Conservation (phyloP, 345 rosid genomes). For the Pugionium cornutum region DNA sequence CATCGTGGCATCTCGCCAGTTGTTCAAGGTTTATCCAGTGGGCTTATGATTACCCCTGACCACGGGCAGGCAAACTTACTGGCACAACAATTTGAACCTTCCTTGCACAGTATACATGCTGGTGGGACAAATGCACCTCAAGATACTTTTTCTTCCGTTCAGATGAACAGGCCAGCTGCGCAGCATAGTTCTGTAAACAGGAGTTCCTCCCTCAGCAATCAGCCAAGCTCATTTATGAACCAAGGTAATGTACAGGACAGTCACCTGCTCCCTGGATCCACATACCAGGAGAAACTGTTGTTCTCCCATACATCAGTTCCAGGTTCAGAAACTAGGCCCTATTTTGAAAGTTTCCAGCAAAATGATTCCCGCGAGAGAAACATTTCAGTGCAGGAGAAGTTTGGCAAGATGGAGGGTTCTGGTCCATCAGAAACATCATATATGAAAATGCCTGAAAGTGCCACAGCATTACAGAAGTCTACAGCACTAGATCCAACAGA, state of each 20-base stretch:
- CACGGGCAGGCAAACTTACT: slow-evolving; percentile 53
- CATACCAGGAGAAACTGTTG: slow-evolving; percentile 47
- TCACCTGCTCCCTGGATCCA: slow-evolving; percentile 51
- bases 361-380: slow-evolving; percentile 46
- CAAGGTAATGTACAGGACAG: slow-evolving; percentile 52
- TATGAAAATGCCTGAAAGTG: slow-evolving; percentile 45
- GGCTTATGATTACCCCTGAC: slow-evolving; percentile 60
- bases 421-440: slow-evolving; percentile 47
- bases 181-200: slow-evolving; percentile 51
- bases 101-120: slow-evolving; percentile 65
- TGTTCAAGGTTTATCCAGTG: slow-evolving; percentile 61
- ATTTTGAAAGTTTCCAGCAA: slow-evolving; percentile 49
- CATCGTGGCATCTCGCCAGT: slow-evolving; percentile 48
- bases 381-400: slow-evolving; percentile 44
- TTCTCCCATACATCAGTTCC: slow-evolving; percentile 44
- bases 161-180: slow-evolving; percentile 50
- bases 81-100: slow-evolving; percentile 68
- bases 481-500: slow-evolving; percentile 88
- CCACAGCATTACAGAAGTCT: slow-evolving; percentile 49
- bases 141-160: slow-evolving; percentile 49
- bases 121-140: slow-evolving; percentile 51
- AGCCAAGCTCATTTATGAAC: slow-evolving; percentile 48
- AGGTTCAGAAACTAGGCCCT: slow-evolving; percentile 46
- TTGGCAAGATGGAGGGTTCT: slow-evolving; percentile 42
- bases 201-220: slow-evolving; percentile 54